Evolutionary conservation across 2,329 filamentous ascomycete species (phyloP).

Genomic region (Polychaeton citri): DNA sequence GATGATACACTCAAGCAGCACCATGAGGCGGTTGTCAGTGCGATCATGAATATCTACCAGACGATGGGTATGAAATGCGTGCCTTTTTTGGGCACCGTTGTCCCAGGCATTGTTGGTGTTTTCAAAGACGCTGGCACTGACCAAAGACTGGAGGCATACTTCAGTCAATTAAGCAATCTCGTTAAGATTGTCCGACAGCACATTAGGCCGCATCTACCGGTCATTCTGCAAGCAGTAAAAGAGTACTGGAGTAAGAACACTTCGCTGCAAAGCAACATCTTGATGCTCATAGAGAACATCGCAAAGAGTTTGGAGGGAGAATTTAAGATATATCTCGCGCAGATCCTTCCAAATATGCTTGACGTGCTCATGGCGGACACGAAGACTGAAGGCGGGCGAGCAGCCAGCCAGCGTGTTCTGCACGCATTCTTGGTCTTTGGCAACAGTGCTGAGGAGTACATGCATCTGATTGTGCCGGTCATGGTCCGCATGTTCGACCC

Average conservation of each 20-base stretch:
- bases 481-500: conserved; percentile 93
- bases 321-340: conserved; percentile 91
- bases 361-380: conserved; percentile 80
- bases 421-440: conserved; percentile 95
- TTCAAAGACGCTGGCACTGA: conserved; percentile 71
- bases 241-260: conserved; percentile 80
- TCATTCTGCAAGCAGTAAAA: conserved; percentile 73
- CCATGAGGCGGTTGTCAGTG: conserved; percentile 88
- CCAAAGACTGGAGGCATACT: conserved; percentile 68
- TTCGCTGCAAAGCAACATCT: conserved; percentile 76
- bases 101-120: conserved; percentile 83
- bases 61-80: conserved; percentile 94
- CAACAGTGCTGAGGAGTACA: conserved; percentile 91
- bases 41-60: conserved; percentile 97
- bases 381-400: conserved; percentile 49
- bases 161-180: conserved; percentile 86
- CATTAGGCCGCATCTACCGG: conserved; percentile 77
- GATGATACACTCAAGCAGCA: conserved; percentile 82
- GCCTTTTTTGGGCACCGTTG: conserved; percentile 82
- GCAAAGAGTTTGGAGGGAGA: conserved; percentile 89
- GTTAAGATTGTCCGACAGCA: conserved; percentile 95
- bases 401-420: conserved; percentile 49
- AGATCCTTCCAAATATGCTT: conserved; percentile 83
- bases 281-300: conserved; percentile 86
- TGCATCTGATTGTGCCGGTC: conserved; percentile 95